Percentiles rank a stretch among this genome's conserved stretches.
These are phyloP conservation scores for Termitomyces sp. DNA, from an alignment of 768 basidiomycete genomes.

Conservation along the genomic window DNA sequence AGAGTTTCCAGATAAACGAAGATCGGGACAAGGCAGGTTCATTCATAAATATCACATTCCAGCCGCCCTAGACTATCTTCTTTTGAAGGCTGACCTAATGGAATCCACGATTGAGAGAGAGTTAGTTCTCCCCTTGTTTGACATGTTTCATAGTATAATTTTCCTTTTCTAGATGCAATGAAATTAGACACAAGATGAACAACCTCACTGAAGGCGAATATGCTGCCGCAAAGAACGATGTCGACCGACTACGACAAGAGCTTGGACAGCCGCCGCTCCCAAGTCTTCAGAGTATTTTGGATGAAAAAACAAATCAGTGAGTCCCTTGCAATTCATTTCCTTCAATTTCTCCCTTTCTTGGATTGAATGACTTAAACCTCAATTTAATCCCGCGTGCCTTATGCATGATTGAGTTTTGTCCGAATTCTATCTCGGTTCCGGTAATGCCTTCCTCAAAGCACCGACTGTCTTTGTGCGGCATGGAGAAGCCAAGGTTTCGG, in stretches of 20 bases:
- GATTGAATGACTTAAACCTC: neutral
- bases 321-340: conserved; percentile 13
- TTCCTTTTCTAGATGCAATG: conserved; percentile 43
- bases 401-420: neutral
- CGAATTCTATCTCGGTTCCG: neutral
- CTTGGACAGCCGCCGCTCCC: conserved; percentile 74
- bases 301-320: conserved; percentile 59
- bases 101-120: conserved; percentile 66
- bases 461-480: neutral
- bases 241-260: conserved; percentile 69
- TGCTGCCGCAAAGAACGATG: conserved; percentile 65
- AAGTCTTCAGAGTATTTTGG: conserved; percentile 64
- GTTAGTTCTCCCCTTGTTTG: conserved; percentile 29
- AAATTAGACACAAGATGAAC: conserved; percentile 63
- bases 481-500: neutral
- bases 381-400: neutral
- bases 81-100: conserved; percentile 56
- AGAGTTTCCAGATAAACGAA: conserved; percentile 56
- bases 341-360: neutral
- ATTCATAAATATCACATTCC: neutral
- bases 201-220: conserved; percentile 74
- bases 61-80: conserved; percentile 3
- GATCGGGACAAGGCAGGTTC: conserved; percentile 64
- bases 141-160: neutral
- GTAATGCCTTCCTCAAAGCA: neutral